Evolutionary conservation across 768 basidiomycete species (phyloP).

Genomic region (Hydnomerulius pinastri): DNA sequence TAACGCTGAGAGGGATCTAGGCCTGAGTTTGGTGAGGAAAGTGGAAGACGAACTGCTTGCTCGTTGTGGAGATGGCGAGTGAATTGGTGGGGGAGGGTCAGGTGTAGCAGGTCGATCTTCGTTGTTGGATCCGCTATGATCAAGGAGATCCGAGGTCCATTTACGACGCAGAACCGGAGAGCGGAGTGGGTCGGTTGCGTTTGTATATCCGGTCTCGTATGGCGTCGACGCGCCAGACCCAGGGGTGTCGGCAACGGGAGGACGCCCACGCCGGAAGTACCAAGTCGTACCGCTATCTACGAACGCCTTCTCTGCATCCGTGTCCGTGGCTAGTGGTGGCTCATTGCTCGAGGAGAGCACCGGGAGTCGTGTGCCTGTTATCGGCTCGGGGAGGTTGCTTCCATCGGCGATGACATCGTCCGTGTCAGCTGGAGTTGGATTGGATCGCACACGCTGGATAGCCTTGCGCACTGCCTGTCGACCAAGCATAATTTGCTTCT

Average conservation of each 20-base stretch:
- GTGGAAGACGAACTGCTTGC: conserved; percentile 20
- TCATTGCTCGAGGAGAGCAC: conserved; percentile 42
- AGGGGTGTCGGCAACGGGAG: conserved; percentile 21
- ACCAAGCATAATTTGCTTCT: conserved; percentile 80
- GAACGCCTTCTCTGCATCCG: conserved; percentile 77
- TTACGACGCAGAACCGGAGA: conserved; percentile 47
- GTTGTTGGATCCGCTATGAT: conserved; percentile 26
- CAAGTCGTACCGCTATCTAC: conserved; percentile 50
- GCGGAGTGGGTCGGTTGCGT: conserved; percentile 39
- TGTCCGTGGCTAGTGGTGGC: conserved; percentile 69
- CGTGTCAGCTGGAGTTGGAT: conserved; percentile 21
- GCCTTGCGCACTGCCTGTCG: conserved; percentile 68
- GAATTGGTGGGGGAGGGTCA: conserved; percentile 4
- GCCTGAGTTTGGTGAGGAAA: conserved; percentile 45
- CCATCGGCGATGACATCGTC: conserved; percentile 25
- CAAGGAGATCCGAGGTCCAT: conserved; percentile 48
- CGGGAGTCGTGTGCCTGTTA: conserved; percentile 20
- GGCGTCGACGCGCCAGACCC: conserved; percentile 39
- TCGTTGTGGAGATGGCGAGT: conserved; percentile 7
- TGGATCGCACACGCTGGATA: conserved; percentile 40
- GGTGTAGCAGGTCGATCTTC: conserved; percentile 14
- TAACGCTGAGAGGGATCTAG: conserved; percentile 47
- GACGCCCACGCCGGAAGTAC: conserved; percentile 54
- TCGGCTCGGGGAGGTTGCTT: conserved; percentile 19
- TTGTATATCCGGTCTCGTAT: conserved; percentile 25